A percentile compares a stretch with the other conserved stretches of the same genome.
These are phyloP conservation scores for Linum tenue DNA, from an alignment of 345 rosid genomes.

Conservation along the genomic window DNA sequence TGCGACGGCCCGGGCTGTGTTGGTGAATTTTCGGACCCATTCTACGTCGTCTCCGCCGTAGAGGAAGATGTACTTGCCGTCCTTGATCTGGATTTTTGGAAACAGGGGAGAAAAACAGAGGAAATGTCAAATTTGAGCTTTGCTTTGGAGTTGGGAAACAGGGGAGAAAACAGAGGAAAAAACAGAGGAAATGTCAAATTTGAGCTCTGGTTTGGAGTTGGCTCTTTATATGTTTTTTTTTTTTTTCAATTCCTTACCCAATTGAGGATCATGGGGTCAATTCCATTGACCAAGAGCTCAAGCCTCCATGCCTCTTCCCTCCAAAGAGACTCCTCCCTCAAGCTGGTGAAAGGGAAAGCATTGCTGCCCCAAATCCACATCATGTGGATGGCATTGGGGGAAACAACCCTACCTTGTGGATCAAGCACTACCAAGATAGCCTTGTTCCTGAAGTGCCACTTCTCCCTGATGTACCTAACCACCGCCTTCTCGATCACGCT, in stretches of 20 bases:
- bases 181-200: not conserved
- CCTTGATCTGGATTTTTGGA: slow-evolving; percentile 18
- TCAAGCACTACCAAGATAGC: slow-evolving; percentile 72
- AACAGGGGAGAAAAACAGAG: not conserved
- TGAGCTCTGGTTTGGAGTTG: not conserved
- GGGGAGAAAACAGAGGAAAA: not conserved
- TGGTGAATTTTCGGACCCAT: slow-evolving; percentile 51
- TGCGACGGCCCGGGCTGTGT: slow-evolving; percentile 25
- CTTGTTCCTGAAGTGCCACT: slow-evolving; percentile 57
- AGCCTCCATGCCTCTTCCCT: slow-evolving; percentile 50
- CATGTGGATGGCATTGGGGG: slow-evolving; percentile 74
- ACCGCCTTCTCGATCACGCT: slow-evolving; percentile 37
- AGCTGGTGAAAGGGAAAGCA: slow-evolving; percentile 69
- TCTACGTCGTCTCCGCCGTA: slow-evolving; percentile 74
- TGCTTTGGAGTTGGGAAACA: not conserved
- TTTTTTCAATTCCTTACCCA: slow-evolving; percentile 56
- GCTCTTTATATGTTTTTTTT: not conserved
- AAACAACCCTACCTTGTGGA: slow-evolving; percentile 62
- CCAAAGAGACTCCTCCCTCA: slow-evolving; percentile 53
- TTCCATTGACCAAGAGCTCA: slow-evolving; percentile 42
- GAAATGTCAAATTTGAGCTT: not conserved
- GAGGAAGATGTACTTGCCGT: slow-evolving; percentile 45
- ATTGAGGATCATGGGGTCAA: slow-evolving; percentile 31
- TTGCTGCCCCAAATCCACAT: slow-evolving; percentile 69
- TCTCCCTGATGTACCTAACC: slow-evolving; percentile 43